A percentile compares a stretch with the other conserved stretches of the same genome.
Conservation (phyloP, 1,139 yeast species). For the Protomyces macrosporus region DNA sequence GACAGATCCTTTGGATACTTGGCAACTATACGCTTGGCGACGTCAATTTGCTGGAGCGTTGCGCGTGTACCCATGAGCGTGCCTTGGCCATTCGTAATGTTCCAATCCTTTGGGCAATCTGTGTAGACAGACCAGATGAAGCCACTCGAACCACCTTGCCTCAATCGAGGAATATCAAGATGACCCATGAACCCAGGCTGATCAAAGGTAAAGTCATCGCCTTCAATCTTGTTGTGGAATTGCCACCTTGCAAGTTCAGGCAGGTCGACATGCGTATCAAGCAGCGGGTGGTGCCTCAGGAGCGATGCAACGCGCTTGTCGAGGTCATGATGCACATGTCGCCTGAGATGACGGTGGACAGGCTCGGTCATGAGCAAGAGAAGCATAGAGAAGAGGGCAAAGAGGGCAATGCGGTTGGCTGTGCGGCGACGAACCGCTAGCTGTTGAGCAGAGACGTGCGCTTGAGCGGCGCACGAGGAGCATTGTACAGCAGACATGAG, state of each 20-base stretch:
- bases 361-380: background rate
- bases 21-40: slow-evolving; percentile 45
- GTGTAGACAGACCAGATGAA: slow-evolving; percentile 44
- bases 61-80: slow-evolving; percentile 47
- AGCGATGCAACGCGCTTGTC: slow-evolving; percentile 7
- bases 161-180: slow-evolving; percentile 44
- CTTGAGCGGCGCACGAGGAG: background rate
- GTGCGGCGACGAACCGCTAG: background rate
- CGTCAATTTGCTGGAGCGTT: slow-evolving; percentile 52
- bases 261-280: slow-evolving; percentile 50
- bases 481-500: background rate
- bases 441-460: background rate
- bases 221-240: slow-evolving; percentile 44
- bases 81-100: slow-evolving; percentile 34
- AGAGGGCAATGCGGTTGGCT: background rate
- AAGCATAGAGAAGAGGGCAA: background rate
- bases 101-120: slow-evolving; percentile 16
- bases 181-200: slow-evolving; percentile 40
- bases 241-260: slow-evolving; percentile 46
- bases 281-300: slow-evolving; percentile 38
- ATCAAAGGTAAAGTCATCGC: slow-evolving; percentile 37
- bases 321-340: background rate
- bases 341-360: background rate
- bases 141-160: slow-evolving; percentile 44
- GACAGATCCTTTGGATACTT: slow-evolving; percentile 43